Conservation (phyloP, 805 yeast species). For the Saturnispora diversa region DNA sequence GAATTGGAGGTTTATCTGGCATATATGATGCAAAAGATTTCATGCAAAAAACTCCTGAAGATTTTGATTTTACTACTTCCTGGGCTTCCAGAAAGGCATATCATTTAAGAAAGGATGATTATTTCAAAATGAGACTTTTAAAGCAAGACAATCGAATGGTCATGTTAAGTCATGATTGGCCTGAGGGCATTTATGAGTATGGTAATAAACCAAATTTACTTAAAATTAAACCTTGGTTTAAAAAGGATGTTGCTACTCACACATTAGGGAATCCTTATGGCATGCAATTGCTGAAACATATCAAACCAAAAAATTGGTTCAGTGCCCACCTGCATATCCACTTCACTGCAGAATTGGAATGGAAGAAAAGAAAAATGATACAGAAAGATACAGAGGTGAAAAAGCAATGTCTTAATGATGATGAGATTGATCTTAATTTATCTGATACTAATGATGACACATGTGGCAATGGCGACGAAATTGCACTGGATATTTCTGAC, state of each 20-base stretch:
- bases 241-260: slow-evolving; percentile 48
- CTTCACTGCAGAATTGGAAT: slow-evolving; percentile 42
- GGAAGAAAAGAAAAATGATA: slow-evolving; percentile 5
- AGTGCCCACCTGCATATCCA: slow-evolving; percentile 83
- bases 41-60: slow-evolving; percentile 31
- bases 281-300: slow-evolving; percentile 40
- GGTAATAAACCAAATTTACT: slow-evolving; percentile 53
- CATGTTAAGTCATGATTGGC: slow-evolving; percentile 90
- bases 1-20: slow-evolving; percentile 80
- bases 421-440: slow-evolving; percentile 16
- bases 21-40: slow-evolving; percentile 55
- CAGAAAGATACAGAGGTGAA: not conserved
- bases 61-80: slow-evolving; percentile 34
- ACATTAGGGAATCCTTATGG: slow-evolving; percentile 68
- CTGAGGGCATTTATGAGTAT: slow-evolving; percentile 58
- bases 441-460: not conserved
- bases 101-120: slow-evolving; percentile 64
- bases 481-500: not conserved
- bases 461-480: not conserved
- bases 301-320: slow-evolving; percentile 72
- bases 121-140: slow-evolving; percentile 44
- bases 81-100: slow-evolving; percentile 50
- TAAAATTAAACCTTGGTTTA: slow-evolving; percentile 56
- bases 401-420: slow-evolving; percentile 12
- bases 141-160: slow-evolving; percentile 35